phyloP scores from a whole-genome alignment of 1,284 basidiomycete species.

The Fomitopsis betulina region DNA sequence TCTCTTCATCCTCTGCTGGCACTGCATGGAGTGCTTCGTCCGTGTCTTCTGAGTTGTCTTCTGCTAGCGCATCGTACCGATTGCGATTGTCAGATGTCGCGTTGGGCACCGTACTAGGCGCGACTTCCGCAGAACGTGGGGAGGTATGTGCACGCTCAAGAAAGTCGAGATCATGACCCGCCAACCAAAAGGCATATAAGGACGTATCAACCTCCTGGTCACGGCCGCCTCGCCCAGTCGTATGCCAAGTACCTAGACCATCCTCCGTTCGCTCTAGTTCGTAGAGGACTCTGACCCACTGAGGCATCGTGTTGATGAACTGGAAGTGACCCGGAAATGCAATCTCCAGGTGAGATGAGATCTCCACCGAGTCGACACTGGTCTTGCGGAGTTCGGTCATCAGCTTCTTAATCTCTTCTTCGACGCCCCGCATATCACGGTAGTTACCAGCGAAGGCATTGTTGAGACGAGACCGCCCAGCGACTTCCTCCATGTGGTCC shows the following conservation, averaged over 20 bases:
- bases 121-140: background rate
- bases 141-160: conserved; percentile 15
- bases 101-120: no score
- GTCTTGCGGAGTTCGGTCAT: conserved; percentile 38
- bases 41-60: background rate
- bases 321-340: conserved; percentile 40
- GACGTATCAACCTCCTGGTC: conserved; percentile 27
- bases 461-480: conserved; percentile 38
- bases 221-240: conserved; percentile 14
- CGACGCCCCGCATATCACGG: conserved; percentile 38
- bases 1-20: background rate
- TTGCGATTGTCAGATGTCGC: background rate
- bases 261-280: conserved; percentile 5
- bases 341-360: conserved; percentile 35
- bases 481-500: conserved; percentile 46
- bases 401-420: conserved; percentile 39
- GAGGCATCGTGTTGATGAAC: conserved; percentile 33
- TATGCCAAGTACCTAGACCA: conserved; percentile 13
- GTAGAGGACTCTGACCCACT: conserved; percentile 33
- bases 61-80: background rate
- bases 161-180: conserved; percentile 38
- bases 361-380: conserved; percentile 33
- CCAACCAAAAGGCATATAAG: conserved; percentile 42
- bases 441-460: conserved; percentile 28
- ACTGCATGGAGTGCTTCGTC: background rate